Evolutionary conservation across 192 early-diverging fungal species (phyloP), one percentile per base, ranked within the genome.

Genomic region (Umbelopsis ramanniana): DNA sequence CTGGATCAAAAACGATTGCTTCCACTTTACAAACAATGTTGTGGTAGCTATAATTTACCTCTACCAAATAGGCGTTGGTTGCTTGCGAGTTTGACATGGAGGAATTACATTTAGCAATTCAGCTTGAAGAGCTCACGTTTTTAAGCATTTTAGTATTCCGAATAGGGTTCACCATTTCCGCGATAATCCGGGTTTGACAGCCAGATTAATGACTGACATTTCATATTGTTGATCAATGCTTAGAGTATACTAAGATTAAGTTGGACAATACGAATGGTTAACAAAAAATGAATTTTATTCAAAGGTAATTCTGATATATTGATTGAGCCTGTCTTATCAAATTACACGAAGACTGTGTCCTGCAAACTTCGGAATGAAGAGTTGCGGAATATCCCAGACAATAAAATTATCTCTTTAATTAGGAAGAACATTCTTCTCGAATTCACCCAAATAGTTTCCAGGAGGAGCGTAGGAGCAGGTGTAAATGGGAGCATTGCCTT

Each of bases 381-480:
- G 29, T 22, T 26, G 11, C 40, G 40, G 40, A 43, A 43, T 4
- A 43, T 43, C 8, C 40, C 40, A 43, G 40, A 50, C n/a, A 50
- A 50, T 50, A 0, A 15, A n/a, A 17, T 50, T 10, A 17, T 6
- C 6, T 50, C 15, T 50, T 50, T 37, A 63, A 12, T 63, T 22
- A 37, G 24, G 26, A 63, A 63, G 57, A 37, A 63, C 57, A 15
- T 63, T 63, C 57, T 63, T 29, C 26, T 29, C 4, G 57, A 63
- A 63, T 37, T 63, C 57, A 37, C 57, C 57, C 33, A 37, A 4
- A 37, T 63, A 63, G 72, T 84, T 86, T 53, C 85, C 85, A 24
- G 83, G 73, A 11, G 72, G 4, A 37, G 77, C 50, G 69, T 84
- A 86, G 29, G 74, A 48, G 71, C 85, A 86, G 23, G 76, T 78